These are phyloP conservation scores for Picochlorum costavermella DNA, from an alignment of 139 green algal genomes.

Conservation along the genomic window DNA sequence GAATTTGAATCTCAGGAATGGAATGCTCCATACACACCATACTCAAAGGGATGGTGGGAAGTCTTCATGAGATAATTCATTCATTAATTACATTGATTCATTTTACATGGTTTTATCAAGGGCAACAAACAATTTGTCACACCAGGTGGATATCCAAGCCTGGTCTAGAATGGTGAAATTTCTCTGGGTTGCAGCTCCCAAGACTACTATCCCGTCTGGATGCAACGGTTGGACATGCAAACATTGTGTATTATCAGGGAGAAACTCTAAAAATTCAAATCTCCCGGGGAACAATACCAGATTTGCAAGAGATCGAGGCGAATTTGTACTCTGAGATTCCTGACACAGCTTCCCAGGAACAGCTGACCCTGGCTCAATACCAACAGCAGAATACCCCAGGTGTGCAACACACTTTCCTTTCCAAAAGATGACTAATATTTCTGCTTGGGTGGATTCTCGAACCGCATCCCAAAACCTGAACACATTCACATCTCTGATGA, in stretches of 20 bases:
- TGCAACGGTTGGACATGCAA: conserved; percentile 67
- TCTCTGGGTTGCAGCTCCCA: conserved; percentile 57
- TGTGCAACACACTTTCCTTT: conserved; percentile 37
- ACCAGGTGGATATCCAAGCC: conserved; percentile 3
- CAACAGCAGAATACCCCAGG: conserved; percentile 8
- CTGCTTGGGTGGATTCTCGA: conserved; percentile 11
- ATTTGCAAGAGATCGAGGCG: conserved; percentile 86
- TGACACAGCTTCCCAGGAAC: conserved; percentile 48
- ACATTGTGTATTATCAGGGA: conserved; percentile 66
- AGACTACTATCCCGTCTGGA: conserved; percentile 56
- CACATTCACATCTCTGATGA: background rate
- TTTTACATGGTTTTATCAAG: background rate
- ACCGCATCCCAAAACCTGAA: conserved; percentile 55
- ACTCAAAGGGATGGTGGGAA: conserved; percentile 50
- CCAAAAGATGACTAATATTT: conserved; percentile 27
- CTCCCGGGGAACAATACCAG: conserved; percentile 79
- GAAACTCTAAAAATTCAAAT: conserved; percentile 60
- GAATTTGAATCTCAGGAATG: conserved; percentile 61
- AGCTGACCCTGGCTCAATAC: conserved; percentile 20
- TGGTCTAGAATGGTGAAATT: conserved; percentile 77
- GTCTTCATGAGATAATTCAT: conserved; percentile 27
- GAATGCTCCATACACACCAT: conserved; percentile 77
- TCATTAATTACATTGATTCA: background rate
- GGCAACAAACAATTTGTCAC: conserved; percentile 7
- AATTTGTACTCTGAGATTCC: conserved; percentile 39